These are phyloP conservation scores for Aureobasidium sp. DNA, from an alignment of 2,329 filamentous ascomycete species.

Conservation along the genomic window DNA sequence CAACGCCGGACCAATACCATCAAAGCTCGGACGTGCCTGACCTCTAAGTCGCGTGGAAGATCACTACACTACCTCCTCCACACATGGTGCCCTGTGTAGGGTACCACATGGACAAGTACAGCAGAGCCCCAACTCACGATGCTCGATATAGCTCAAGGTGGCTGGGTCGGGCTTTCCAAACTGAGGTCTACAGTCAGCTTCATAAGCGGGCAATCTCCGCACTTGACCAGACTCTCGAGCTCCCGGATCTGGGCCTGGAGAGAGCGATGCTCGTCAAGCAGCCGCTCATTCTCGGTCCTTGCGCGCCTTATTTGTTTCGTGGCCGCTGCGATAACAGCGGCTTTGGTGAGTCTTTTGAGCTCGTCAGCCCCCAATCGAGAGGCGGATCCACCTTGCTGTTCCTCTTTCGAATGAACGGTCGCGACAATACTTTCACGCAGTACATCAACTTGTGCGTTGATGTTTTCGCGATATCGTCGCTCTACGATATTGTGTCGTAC, in stretches of 20 bases:
- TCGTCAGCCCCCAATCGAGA: conserved; percentile 14
- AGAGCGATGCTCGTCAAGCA: conserved; percentile 34
- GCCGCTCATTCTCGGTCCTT: conserved; percentile 35
- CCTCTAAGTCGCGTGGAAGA: background rate
- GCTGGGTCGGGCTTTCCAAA: conserved; percentile 4
- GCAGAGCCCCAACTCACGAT: background rate
- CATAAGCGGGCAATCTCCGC: conserved; percentile 40
- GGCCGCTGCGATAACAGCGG: conserved; percentile 41
- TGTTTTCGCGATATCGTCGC: conserved; percentile 40
- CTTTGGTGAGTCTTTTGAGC: conserved; percentile 36
- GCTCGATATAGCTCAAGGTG: background rate
- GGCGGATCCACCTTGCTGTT: conserved; percentile 37
- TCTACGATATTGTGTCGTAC: conserved; percentile 39
- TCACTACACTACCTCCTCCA: background rate
- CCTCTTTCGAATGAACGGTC: conserved; percentile 32
- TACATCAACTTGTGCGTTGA: conserved; percentile 40
- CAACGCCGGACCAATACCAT: background rate
- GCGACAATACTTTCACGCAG: conserved; percentile 26
- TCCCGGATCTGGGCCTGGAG: conserved; percentile 35
- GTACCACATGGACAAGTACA: background rate
- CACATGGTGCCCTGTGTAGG: background rate
- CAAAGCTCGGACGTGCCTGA: background rate
- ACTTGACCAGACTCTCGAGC: conserved; percentile 39
- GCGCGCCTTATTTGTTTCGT: conserved; percentile 42
- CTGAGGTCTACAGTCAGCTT: conserved; percentile 37